Evolutionary conservation across 495 filamentous ascomycete species (phyloP), one percentile per base, ranked within the genome.

Genomic region (Oleoguttula mirabilis): DNA sequence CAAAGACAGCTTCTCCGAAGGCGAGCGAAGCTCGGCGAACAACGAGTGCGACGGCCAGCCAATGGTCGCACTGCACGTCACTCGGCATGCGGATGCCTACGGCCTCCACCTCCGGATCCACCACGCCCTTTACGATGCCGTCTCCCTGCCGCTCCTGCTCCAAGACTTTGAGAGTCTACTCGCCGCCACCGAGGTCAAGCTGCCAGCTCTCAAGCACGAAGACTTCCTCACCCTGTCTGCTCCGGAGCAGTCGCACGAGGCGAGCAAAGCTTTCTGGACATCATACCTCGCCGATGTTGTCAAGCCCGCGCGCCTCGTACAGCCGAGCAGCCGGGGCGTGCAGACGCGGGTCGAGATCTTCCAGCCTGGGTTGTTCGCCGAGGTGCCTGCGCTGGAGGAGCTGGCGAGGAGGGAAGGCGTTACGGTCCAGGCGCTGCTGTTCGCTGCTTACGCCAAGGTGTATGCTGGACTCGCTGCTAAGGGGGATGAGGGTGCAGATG

Each of bases 51-150:
- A 7, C 3, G 15, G 17, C 14, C 61, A 62, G 23, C 59, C 59
- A 5, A 50, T 54, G 24, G 53, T 54, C 17, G 39, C 43, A 17
- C 54, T 70, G 4, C 51, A 38, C 28, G 55, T 44, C 39, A 28
- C 25, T n/a, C 7, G 25, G n/a, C 25, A 28, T 28, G 25, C n/a
- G 44, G n/a, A n/a, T n/a, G n/a, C n/a, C n/a, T n/a, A n/a, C n/a
- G 21, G 34, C 0, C 47, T 63, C 21, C 43, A 55, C 8, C 51
- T 83, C 2, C 67, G 64, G 6, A 71, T 84, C 10, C 75, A 78
- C 50, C 76, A 79, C 52, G 71, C 71, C 10, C 49, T 78, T 1
- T 79, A 79, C 49, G 77, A 81, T 45, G 70, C 67, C 8, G 65
- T 75, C 45, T 70, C 70, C 36, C 57, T 79, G 32, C 67, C 66